A percentile compares a stretch with the other conserved stretches of the same genome.
These are phyloP conservation scores for Alternaria novae-zelandiae DNA, from an alignment of 2,329 filamentous ascomycete genomes.

Conservation along the genomic window DNA sequence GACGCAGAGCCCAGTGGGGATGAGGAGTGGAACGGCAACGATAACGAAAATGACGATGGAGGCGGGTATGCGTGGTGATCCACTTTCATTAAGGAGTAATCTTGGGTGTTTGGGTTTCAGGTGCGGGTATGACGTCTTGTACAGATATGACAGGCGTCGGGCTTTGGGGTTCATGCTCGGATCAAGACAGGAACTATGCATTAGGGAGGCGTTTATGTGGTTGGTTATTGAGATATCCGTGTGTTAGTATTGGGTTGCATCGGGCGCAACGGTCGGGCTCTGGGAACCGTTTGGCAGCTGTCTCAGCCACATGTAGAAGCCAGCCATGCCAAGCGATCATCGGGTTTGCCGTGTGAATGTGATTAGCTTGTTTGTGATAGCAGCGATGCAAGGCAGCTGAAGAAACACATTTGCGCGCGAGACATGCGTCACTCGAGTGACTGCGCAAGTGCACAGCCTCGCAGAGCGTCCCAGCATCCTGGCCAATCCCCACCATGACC, in stretches of 20 bases:
- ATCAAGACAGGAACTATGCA: conserved; percentile 9
- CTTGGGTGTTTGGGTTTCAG: background rate
- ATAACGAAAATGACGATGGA: conserved; percentile 53
- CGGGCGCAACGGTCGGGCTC: conserved; percentile 28
- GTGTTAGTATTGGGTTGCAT: conserved; percentile 23
- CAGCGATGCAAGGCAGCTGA: conserved; percentile 17
- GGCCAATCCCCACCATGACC: conserved; percentile 22
- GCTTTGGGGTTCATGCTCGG: background rate
- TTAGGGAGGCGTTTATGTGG: conserved; percentile 25
- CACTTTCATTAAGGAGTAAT: background rate
- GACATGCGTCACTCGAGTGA: conserved; percentile 14
- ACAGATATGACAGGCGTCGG: background rate
- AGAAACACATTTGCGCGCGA: conserved; percentile 6
- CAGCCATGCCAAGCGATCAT: background rate
- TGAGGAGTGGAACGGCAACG: conserved; percentile 65
- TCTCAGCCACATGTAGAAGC: conserved; percentile 10
- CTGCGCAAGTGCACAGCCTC: conserved; percentile 19
- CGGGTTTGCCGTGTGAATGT: background rate
- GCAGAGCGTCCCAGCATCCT: conserved; percentile 7
- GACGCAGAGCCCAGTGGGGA: conserved; percentile 65
- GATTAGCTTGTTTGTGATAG: conserved; percentile 6
- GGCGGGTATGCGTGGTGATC: conserved; percentile 42
- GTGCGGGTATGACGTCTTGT: background rate
- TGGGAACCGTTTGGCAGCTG: conserved; percentile 5
- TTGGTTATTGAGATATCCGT: conserved; percentile 15